A percentile compares a stretch with the other conserved stretches of the same genome.
phyloP scores from a whole-genome alignment of 495 filamentous ascomycete species.

The Hypomontagnella submonticulosa region DNA sequence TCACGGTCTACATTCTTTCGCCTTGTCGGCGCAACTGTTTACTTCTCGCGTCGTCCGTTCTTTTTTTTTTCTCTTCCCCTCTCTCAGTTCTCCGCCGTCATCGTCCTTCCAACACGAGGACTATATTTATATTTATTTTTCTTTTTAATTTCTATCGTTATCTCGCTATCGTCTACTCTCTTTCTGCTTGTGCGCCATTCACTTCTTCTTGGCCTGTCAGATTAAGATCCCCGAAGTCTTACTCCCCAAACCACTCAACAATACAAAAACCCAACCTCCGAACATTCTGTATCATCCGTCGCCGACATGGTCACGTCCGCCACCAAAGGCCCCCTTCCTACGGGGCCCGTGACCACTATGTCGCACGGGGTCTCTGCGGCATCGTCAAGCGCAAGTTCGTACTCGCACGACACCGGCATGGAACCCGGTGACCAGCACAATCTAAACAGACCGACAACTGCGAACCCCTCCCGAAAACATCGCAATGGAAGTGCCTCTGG shows the following conservation, averaged over 20 bases:
- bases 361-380: conserved; percentile 28
- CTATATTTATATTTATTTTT: conserved; percentile 9
- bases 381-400: conserved; percentile 41
- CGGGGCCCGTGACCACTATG: conserved; percentile 23
- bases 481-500: conserved; percentile 52
- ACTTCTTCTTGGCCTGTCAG: no score
- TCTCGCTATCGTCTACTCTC: conserved; percentile 9
- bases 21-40: conserved; percentile 38
- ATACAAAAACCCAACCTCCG: no score
- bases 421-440: conserved; percentile 37
- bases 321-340: conserved; percentile 27
- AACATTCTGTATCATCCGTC: neutral
- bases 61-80: conserved; percentile 18
- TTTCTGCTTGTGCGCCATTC: neutral
- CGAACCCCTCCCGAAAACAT: conserved; percentile 30
- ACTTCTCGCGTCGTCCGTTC: conserved; percentile 32
- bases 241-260: no score
- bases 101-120: conserved; percentile 2
- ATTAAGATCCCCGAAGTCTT: no score
- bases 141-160: neutral
- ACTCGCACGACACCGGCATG: conserved; percentile 43
- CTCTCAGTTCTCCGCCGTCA: conserved; percentile 4
- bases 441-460: conserved; percentile 25
- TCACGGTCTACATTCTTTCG: conserved; percentile 42
- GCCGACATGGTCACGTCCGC: conserved; percentile 32